These are phyloP conservation scores for Wickerhamiella australiensis DNA, from an alignment of 805 yeast species.

Conservation along the genomic window DNA sequence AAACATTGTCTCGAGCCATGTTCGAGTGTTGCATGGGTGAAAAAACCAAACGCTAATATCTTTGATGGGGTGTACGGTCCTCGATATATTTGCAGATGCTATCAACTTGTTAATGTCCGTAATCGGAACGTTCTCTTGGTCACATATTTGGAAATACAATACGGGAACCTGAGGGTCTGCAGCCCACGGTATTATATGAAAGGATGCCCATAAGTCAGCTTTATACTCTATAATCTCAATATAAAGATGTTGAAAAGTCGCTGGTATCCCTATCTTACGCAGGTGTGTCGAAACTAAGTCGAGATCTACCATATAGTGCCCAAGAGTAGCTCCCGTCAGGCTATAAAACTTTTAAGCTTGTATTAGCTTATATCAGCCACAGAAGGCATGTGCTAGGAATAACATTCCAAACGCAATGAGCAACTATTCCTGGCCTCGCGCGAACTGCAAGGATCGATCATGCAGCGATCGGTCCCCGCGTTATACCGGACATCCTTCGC, in stretches of 20 bases:
- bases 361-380: background rate
- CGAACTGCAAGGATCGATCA: background rate
- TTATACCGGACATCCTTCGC: no score
- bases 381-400: no score
- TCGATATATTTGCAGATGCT: background rate
- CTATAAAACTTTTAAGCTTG: no score
- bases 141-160: conserved; percentile 19
- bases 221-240: background rate
- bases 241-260: background rate
- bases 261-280: background rate
- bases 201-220: background rate
- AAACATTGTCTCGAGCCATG: conserved; percentile 23
- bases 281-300: background rate
- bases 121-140: background rate
- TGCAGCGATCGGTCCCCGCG: no score
- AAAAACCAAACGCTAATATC: conserved; percentile 26
- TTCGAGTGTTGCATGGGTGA: conserved; percentile 35
- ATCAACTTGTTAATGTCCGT: background rate
- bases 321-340: no score
- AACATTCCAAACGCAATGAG: background rate
- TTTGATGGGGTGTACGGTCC: conserved; percentile 25
- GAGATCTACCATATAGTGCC: background rate
- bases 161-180: conserved; percentile 26
- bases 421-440: background rate
- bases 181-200: conserved; percentile 22